These are phyloP conservation scores for Paramecium primaurelia DNA, from an alignment of 73 alveolate species.

Conservation along the genomic window DNA sequence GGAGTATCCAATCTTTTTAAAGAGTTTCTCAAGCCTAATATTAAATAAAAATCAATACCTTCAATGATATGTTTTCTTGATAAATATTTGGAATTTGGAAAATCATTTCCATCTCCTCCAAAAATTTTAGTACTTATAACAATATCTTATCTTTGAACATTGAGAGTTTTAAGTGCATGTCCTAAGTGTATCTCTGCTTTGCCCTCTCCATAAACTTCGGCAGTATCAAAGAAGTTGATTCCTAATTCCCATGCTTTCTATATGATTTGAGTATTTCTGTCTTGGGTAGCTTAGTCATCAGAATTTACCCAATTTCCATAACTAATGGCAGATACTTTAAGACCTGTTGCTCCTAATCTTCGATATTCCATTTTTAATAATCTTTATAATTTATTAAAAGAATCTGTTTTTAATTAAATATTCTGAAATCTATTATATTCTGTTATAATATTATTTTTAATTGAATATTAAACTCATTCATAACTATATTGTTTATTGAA, in stretches of 20 bases:
- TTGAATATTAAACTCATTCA: neutral
- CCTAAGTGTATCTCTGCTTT: conserved; percentile 74
- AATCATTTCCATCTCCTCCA: conserved; percentile 62
- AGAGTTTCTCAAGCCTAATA: conserved; percentile 68
- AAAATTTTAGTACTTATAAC: conserved; percentile 86
- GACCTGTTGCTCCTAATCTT: conserved; percentile 70
- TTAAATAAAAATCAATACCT: conserved; percentile 40
- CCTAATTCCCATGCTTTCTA: conserved; percentile 79
- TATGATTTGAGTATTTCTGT: conserved; percentile 42
- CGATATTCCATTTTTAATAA: conserved; percentile 68
- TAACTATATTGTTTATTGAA: neutral
- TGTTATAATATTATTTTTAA: neutral
- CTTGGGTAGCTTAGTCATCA: neutral
- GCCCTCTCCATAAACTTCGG: conserved; percentile 92
- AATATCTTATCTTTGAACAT: conserved; percentile 70
- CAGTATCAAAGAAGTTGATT: conserved; percentile 94
- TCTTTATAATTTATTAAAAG: neutral
- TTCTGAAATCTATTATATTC: neutral
- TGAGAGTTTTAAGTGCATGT: conserved; percentile 62
- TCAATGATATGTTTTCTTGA: conserved; percentile 89
- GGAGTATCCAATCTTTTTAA: conserved; percentile 78
- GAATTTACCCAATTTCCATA: conserved; percentile 46
- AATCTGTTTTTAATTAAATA: neutral
- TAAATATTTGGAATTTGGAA: conserved; percentile 65
- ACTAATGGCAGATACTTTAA: conserved; percentile 59